These are phyloP conservation scores for Solanum chacoense DNA, from an alignment of 305 asterid genomes.

Conservation along the genomic window DNA sequence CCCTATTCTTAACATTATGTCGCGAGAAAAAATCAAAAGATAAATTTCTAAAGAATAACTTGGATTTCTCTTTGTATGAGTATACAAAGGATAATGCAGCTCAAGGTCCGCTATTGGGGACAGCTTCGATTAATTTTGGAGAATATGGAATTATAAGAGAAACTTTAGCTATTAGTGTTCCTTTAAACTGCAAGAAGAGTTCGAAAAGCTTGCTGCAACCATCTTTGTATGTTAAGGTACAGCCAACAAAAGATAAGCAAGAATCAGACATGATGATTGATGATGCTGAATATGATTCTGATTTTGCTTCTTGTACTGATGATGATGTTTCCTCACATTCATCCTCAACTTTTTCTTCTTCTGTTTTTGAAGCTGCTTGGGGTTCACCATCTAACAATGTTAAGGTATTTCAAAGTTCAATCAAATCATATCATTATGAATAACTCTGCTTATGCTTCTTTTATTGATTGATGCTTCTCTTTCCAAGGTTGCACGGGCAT, in stretches of 20 bases:
- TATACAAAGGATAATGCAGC: conserved; percentile 56
- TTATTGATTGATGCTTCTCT: conserved; percentile 24
- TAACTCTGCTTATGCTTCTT: background rate
- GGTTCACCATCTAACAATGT: conserved; percentile 57
- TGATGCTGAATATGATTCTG: conserved; percentile 25
- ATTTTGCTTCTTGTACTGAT: conserved; percentile 48
- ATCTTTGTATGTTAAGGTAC: conserved; percentile 39
- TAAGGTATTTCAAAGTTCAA: conserved; percentile 32
- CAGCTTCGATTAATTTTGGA: conserved; percentile 56
- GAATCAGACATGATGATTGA: conserved; percentile 35
- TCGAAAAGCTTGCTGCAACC: conserved; percentile 37
- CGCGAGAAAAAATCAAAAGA: conserved; percentile 34
- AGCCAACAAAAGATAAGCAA: conserved; percentile 43
- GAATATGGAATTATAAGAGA: conserved; percentile 62
- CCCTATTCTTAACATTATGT: conserved; percentile 35
- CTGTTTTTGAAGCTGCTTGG: conserved; percentile 36
- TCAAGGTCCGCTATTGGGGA: conserved; percentile 55
- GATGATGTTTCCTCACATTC: conserved; percentile 75
- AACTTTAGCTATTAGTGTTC: conserved; percentile 30
- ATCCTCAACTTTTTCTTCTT: conserved; percentile 49
- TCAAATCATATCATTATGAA: background rate
- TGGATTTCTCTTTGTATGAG: conserved; percentile 60
- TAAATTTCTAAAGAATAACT: conserved; percentile 45
- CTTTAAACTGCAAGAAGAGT: conserved; percentile 57
- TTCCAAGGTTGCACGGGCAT: conserved; percentile 34